phyloP scores from a whole-genome alignment of 2,329 filamentous ascomycete species.

The Trichoderma aggressivum region DNA sequence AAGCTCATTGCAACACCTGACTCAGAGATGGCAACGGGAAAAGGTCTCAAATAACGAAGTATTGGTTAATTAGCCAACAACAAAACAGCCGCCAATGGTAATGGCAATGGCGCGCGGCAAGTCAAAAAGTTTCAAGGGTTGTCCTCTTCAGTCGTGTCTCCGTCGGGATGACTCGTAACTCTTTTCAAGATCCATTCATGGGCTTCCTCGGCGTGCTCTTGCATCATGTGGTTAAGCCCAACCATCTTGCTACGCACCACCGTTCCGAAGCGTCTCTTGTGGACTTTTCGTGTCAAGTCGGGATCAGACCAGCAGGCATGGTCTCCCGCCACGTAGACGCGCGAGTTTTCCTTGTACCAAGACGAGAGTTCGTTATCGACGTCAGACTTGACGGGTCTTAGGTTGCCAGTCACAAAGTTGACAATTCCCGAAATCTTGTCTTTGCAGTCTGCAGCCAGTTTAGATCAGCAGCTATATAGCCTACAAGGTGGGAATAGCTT shows the following conservation, averaged over 20 bases:
- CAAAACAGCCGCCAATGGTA: not conserved
- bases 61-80: not conserved
- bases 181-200: conserved; percentile 49
- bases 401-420: conserved; percentile 74
- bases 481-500: not conserved
- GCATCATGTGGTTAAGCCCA: conserved; percentile 56
- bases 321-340: conserved; percentile 70
- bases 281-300: conserved; percentile 56
- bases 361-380: conserved; percentile 66
- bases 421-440: conserved; percentile 67
- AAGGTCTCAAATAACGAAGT: not conserved
- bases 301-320: conserved; percentile 73
- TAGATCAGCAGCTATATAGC: conserved; percentile 19
- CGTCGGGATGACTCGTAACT: conserved; percentile 32
- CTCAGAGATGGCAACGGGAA: not conserved
- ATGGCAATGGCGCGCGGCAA: not conserved
- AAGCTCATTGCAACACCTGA: not conserved
- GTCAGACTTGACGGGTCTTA: conserved; percentile 77
- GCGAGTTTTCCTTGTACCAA: conserved; percentile 83
- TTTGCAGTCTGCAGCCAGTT: conserved; percentile 53
- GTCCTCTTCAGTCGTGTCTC: conserved; percentile 51
- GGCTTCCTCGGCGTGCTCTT: conserved; percentile 49
- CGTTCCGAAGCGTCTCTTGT: conserved; percentile 58
- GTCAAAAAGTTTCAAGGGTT: not conserved
- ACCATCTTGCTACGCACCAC: conserved; percentile 50